These are phyloP conservation scores for Wallemia mellicola DNA, from an alignment of 1,284 basidiomycete genomes.

Conservation along the genomic window DNA sequence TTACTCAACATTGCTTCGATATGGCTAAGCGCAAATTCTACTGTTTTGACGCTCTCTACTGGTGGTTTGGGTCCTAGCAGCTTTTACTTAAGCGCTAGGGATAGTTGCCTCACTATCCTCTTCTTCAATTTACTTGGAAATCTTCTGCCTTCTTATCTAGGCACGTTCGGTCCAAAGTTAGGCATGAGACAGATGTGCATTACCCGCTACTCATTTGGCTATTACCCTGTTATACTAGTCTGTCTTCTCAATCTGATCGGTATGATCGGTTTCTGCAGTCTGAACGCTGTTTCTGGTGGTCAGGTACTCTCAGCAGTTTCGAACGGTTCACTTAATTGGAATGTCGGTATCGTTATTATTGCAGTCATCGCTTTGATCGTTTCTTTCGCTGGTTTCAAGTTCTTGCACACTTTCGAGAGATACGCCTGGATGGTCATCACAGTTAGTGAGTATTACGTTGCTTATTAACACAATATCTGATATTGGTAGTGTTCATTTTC, in stretches of 20 bases:
- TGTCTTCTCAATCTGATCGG: not conserved
- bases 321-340: conserved; percentile 21
- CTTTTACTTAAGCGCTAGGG: conserved; percentile 34
- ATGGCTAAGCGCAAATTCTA: not conserved
- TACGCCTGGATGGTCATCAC: conserved; percentile 48
- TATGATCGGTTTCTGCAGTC: conserved; percentile 39
- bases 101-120: conserved; percentile 38
- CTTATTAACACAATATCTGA: not conserved
- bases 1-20: not conserved
- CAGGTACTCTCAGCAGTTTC: conserved; percentile 44
- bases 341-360: conserved; percentile 65
- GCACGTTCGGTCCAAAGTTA: conserved; percentile 51
- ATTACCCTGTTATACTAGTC: conserved; percentile 5
- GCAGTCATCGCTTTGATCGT: conserved; percentile 39
- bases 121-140: conserved; percentile 38
- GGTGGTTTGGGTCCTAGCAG: conserved; percentile 38
- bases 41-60: conserved; percentile 35
- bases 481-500: conserved; percentile 28
- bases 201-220: conserved; percentile 42
- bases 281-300: conserved; percentile 48
- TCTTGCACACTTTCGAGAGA: conserved; percentile 29
- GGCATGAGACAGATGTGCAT: conserved; percentile 69
- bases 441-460: conserved; percentile 13
- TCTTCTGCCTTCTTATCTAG: conserved; percentile 29
- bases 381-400: conserved; percentile 20